Evolutionary conservation across 495 filamentous ascomycete species (phyloP).

Genomic region (Penicillium egyptiacum): DNA sequence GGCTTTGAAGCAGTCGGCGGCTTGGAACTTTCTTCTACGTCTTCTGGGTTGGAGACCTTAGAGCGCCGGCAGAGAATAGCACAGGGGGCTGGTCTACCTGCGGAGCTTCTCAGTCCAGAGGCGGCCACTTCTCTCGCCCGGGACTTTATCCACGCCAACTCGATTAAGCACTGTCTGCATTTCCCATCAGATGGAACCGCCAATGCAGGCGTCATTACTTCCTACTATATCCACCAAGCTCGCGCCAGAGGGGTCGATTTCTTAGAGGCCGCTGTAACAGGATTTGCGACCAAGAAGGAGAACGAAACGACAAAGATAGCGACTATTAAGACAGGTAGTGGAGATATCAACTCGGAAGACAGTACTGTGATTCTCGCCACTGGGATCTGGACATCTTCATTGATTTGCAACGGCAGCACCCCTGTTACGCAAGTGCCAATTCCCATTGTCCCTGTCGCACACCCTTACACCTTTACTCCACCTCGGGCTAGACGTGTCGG

Average conservation of each 20-base stretch:
- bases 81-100: conserved; percentile 22
- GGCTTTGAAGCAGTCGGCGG: conserved; percentile 35
- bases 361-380: conserved; percentile 32
- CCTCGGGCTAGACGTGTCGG: conserved; percentile 15
- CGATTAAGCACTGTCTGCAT: conserved; percentile 18
- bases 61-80: conserved; percentile 25
- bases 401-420: conserved; percentile 12
- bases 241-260: conserved; percentile 24
- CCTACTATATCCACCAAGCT: conserved; percentile 38
- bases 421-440: conserved; percentile 21
- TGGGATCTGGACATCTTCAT: conserved; percentile 31
- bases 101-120: conserved; percentile 29
- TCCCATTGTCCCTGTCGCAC: conserved; percentile 36
- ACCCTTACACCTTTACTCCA: conserved; percentile 36
- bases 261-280: conserved; percentile 25
- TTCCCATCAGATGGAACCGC: conserved; percentile 36
- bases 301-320: neutral
- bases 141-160: conserved; percentile 29
- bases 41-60: conserved; percentile 24
- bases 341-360: conserved; percentile 23
- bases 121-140: conserved; percentile 29
- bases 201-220: conserved; percentile 25
- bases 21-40: conserved; percentile 31
- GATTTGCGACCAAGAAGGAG: conserved; percentile 6
- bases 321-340: conserved; percentile 20